Evolutionary conservation across 2,329 filamentous ascomycete species (phyloP), one percentile per base, ranked within the genome.

Genomic region (Tolypocladium nubicola): DNA sequence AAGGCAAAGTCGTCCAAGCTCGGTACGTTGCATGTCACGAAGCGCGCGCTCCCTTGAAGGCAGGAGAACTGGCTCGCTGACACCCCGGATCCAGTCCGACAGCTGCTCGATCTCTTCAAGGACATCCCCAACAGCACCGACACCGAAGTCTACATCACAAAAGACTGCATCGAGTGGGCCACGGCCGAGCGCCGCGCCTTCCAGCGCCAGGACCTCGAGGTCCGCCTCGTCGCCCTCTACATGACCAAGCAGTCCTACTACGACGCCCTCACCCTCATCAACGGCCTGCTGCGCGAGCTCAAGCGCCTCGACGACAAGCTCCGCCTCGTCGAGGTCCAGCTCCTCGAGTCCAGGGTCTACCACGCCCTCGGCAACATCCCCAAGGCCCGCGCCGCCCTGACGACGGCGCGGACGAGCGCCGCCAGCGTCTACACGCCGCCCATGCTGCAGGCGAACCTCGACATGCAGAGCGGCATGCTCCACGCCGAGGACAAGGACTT

Each of bases 81-180:
- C 21, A 10, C 4, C 59, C 26, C 16, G n/a, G 56, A 54, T 56
- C 61, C 65, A 97, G 94, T 99, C 65, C 93, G 94, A 66, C 91
- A 97, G 76, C 85, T 99, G 33, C 88, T 99, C 72, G 94, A 99
- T 74, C 86, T 97, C 72, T 94, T 97, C 80, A 85, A 89, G 67
- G 84, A 88, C 68, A 97, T 97, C 66, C 94, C 95, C 68, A 88
- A 97, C 76, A 94, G 90, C 66, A 88, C 88, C 78, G 94, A 99
- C 72, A 89, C 87, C 70, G 94, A 99, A 78, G 91, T 96, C 72
- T 79, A 86, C 72, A 90, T 97, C 67, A 99, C 94, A 69, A 96
- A 96, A 76, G 96, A 94, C 76, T 97, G 91, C 79, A 99, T 99
- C 85, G 93, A 97, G 77, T 99, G 94, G 94, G 94, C 94, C 53